These are phyloP conservation scores for Scopulariopsis brevicaulis DNA, from an alignment of 2,329 filamentous ascomycete genomes.

Conservation along the genomic window DNA sequence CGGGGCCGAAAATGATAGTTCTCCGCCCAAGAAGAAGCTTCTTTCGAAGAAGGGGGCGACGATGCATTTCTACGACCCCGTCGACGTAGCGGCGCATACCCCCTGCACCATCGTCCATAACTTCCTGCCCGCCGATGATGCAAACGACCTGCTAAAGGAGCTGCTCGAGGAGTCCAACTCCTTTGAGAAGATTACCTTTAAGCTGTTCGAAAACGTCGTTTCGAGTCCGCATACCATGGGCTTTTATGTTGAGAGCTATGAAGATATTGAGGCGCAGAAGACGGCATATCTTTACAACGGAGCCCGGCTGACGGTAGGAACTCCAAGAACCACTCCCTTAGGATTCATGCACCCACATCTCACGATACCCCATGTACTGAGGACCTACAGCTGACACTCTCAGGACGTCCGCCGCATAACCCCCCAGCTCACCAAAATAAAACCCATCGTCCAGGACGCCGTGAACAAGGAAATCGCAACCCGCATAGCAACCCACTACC, in stretches of 20 bases:
- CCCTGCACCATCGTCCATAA: constrained; percentile 91
- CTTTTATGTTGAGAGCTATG: constrained; percentile 69
- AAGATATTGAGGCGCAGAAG: constrained; percentile 59
- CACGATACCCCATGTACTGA: not conserved
- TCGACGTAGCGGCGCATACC: constrained; percentile 71
- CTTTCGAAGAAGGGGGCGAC: constrained; percentile 71
- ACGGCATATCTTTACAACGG: constrained; percentile 84
- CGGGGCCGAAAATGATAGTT: constrained; percentile 5
- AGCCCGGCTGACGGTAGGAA: constrained; percentile 45
- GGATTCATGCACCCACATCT: not conserved
- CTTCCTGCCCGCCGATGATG: constrained; percentile 63
- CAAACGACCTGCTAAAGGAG: constrained; percentile 64
- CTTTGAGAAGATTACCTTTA: constrained; percentile 64
- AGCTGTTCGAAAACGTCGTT: constrained; percentile 81
- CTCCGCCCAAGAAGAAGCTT: constrained; percentile 30
- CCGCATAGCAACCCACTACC: constrained; percentile 59
- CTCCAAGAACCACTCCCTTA: not conserved
- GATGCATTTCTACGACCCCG: constrained; percentile 69
- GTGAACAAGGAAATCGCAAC: constrained; percentile 70
- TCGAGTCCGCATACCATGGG: constrained; percentile 73
- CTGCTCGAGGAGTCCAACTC: constrained; percentile 61
- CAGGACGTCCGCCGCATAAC: constrained; percentile 68
- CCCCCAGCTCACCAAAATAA: constrained; percentile 60
- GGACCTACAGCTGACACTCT: not conserved
- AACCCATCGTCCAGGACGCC: constrained; percentile 55